A percentile compares a stretch with the other conserved stretches of the same genome.
Evolutionary conservation across 805 yeast genomes (phyloP).

Genomic region (Metschnikowia corniflorae): DNA sequence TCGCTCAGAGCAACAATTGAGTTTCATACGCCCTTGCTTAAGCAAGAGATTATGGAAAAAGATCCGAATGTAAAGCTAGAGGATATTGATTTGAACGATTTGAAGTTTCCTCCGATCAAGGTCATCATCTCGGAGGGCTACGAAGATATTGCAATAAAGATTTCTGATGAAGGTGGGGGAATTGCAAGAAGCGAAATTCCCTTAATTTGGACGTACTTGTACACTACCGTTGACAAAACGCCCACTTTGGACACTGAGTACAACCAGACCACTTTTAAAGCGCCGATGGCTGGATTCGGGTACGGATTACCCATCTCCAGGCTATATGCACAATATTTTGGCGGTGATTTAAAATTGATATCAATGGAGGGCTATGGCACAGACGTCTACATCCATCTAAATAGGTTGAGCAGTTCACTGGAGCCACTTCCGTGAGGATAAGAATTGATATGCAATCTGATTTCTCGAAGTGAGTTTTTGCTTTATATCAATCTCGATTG

Average conservation of each 20-base stretch:
- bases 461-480: too few species aligned
- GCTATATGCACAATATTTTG: conserved; percentile 83
- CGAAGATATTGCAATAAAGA: conserved; percentile 86
- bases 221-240: conserved; percentile 77
- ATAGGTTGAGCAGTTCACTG: conserved; percentile 66
- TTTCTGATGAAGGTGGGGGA: conserved; percentile 93
- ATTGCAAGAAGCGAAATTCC: conserved; percentile 82
- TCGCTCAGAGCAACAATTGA: conserved; percentile 88
- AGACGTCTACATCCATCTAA: conserved; percentile 83
- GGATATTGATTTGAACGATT: conserved; percentile 52
- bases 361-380: conserved; percentile 95
- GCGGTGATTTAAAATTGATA: conserved; percentile 83
- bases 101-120: conserved; percentile 78
- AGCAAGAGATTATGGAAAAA: conserved; percentile 33
- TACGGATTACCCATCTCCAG: conserved; percentile 87
- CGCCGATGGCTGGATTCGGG: conserved; percentile 94
- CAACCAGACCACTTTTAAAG: conserved; percentile 64
- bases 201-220: conserved; percentile 84
- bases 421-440: conserved; percentile 54
- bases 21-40: conserved; percentile 55
- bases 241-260: conserved; percentile 61
- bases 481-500: too few species aligned
- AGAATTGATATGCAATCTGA: too few species aligned
- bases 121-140: conserved; percentile 84
- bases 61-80: conserved; percentile 39